Conservation (phyloP, 208 protist genomes). For the Sergeia podlipaevii region DNA sequence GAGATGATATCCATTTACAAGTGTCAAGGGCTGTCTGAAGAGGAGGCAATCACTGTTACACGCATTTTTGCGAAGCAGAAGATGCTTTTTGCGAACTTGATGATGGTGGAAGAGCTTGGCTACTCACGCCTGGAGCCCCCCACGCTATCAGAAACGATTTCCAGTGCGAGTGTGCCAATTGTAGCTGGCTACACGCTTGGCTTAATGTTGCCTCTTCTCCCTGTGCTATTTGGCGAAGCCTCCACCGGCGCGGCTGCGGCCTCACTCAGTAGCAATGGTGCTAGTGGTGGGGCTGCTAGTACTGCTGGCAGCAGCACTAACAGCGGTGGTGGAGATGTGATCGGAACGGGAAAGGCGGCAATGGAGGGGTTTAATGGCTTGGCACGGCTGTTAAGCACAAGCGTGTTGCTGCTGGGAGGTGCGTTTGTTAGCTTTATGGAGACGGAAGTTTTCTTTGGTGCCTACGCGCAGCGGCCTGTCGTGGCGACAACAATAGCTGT, state of each 20-base stretch:
- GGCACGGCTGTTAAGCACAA: slow-evolving; percentile 4
- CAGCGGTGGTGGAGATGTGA: neutral
- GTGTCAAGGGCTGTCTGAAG: slow-evolving; percentile 78
- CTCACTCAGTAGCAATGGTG: neutral
- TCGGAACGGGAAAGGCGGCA: slow-evolving; percentile 4
- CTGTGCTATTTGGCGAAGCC: slow-evolving; percentile 10
- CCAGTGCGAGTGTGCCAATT: slow-evolving; percentile 53
- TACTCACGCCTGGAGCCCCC: slow-evolving; percentile 82
- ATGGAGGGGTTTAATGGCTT: neutral
- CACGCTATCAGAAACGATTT: slow-evolving; percentile 45
- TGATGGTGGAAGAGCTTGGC: slow-evolving; percentile 95
- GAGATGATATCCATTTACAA: slow-evolving; percentile 95
- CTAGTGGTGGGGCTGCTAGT: slow-evolving; percentile 14
- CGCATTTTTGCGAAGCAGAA: slow-evolving; percentile 84
- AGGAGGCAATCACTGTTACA: slow-evolving; percentile 85
- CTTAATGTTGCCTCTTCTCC: slow-evolving; percentile 26
- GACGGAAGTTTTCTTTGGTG: slow-evolving; percentile 77
- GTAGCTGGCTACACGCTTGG: slow-evolving; percentile 54
- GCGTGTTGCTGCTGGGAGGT: slow-evolving; percentile 20
- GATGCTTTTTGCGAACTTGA: slow-evolving; percentile 86
- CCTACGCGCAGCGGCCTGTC: slow-evolving; percentile 42
- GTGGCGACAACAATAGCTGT: slow-evolving; percentile 22
- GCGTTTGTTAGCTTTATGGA: slow-evolving; percentile 40
- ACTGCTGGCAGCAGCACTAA: slow-evolving; percentile 4
- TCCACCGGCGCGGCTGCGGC: neutral